Base-by-base conservation (phyloP, 768 basidiomycete genomes). In the Sarcomyxa edulis region DNA sequence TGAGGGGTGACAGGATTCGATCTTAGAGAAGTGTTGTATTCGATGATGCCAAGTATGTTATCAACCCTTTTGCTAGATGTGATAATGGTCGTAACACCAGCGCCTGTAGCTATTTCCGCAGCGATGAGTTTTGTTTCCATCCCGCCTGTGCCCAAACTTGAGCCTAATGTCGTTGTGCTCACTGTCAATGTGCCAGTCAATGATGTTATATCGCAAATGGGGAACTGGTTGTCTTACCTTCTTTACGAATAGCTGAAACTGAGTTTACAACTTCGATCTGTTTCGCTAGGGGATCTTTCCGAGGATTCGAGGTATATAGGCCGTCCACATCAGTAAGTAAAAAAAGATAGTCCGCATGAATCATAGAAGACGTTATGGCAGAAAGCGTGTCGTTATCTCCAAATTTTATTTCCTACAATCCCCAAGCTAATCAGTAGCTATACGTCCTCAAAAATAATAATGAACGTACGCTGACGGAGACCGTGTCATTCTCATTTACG, bases 351-450 rank as follows among this genome's bases (percentile, higher is more conserved):
- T 98, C 95, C 12, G 96, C 96, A 47, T 95, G 90, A 18, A 98
- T 84, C 88, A 99, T 98, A 6, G 90, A 89, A 3, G 93, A 84
- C 1, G 96, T 94, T 43, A 99, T 94, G 14, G 96, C 96, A 27
- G 95, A 97, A 12, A 99, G 68, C 0, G 95, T 97, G 58, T 99
- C 96, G 58, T 98, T 98, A 65, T 98, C 96, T 33, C 96, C 96
- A 49, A 99, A 99, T 87, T 93, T 95, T 46, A 99, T 98, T 84
- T 99, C 96, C 91, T 94, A n/a, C n/a, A n/a, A n/a, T n/a, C n/a
- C n/a, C n/a, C n/a, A n/a, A n/a, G n/a, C n/a, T n/a, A n/a, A n/a
- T n/a, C n/a, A n/a, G 53, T 10, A 3, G 35, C 15, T 22, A 18
- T 20, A 22, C 19, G 19, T 35, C 15, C 15, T 10, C 32, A 30